Evolutionary conservation across 1,284 basidiomycete genomes (phyloP).

Genomic region (Marasmius tenuissimus): DNA sequence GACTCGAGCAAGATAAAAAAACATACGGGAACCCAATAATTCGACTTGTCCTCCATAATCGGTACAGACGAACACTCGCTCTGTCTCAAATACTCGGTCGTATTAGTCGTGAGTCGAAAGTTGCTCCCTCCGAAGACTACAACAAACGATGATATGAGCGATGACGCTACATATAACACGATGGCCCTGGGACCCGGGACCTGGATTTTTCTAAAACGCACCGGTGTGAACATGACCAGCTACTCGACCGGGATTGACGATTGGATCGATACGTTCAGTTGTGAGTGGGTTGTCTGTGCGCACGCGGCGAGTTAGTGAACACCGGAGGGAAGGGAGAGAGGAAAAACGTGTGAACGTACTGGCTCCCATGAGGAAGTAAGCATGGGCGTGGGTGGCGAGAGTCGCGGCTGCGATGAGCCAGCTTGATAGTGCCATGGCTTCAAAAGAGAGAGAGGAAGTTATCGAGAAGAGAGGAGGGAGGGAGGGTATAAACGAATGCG

Average conservation of each 20-base stretch:
- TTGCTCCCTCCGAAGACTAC: conserved; percentile 44
- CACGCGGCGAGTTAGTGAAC: conserved; percentile 9
- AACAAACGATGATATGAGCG: background rate
- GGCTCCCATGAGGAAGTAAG: conserved; percentile 13
- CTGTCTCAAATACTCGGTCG: conserved; percentile 28
- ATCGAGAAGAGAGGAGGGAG: background rate
- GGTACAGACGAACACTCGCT: conserved; percentile 43
- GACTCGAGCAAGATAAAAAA: background rate
- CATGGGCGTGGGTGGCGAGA: conserved; percentile 9
- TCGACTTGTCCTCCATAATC: conserved; percentile 41
- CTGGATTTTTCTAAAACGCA: conserved; percentile 16
- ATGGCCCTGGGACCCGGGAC: too few relatives aligned
- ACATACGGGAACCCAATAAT: conserved; percentile 43
- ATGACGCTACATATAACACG: background rate
- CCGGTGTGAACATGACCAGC: conserved; percentile 36
- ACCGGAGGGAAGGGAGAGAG: background rate
- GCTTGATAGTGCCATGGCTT: background rate
- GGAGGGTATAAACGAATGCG: background rate
- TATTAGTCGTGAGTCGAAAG: conserved; percentile 34
- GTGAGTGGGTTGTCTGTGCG: conserved; percentile 29
- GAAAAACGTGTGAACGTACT: conserved; percentile 6
- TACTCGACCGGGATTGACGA: conserved; percentile 33
- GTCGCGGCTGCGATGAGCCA: conserved; percentile 5
- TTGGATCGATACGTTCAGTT: conserved; percentile 37
- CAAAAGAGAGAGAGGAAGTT: background rate